These are phyloP conservation scores for Colletotrichum neosansevieriae DNA, from an alignment of 2,329 filamentous ascomycete genomes.

Conservation along the genomic window DNA sequence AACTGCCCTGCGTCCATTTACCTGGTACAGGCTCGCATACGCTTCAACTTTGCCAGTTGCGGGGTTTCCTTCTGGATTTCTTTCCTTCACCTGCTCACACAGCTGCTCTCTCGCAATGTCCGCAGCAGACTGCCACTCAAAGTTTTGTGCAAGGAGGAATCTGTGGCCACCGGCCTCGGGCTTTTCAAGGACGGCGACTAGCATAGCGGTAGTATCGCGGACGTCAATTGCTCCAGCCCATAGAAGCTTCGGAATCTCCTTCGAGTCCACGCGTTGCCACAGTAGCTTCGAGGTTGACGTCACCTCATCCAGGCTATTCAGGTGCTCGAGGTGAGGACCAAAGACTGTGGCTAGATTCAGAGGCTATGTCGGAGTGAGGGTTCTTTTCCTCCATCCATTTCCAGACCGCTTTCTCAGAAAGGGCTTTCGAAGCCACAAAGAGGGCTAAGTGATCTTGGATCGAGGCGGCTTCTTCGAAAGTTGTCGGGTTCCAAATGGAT, in stretches of 20 bases:
- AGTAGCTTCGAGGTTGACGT: constrained; percentile 50
- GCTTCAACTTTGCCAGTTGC: neutral
- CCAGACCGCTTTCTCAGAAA: constrained; percentile 4
- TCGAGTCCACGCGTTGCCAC: constrained; percentile 48
- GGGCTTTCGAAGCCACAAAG: neutral
- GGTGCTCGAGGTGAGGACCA: constrained; percentile 49
- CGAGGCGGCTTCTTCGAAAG: neutral
- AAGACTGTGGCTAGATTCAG: constrained; percentile 42
- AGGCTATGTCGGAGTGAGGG: constrained; percentile 51
- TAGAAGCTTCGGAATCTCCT: constrained; percentile 38
- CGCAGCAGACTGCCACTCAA: constrained; percentile 10
- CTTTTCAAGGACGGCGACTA: neutral
- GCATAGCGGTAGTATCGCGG: constrained; percentile 47
- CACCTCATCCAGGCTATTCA: constrained; percentile 44
- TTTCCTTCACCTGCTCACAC: neutral
- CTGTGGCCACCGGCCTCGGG: constrained; percentile 5
- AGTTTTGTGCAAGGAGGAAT: neutral
- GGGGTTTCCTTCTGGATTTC: neutral
- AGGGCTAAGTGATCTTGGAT: neutral
- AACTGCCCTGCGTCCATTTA: constrained; percentile 46
- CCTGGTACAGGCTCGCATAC: neutral
- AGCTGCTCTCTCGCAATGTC: neutral
- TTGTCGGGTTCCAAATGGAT: constrained; percentile 11
- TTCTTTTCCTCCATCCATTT: constrained; percentile 47
- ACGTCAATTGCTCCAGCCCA: constrained; percentile 50